Evolutionary conservation across 2,329 filamentous ascomycete species (phyloP), one percentile per base, ranked within the genome.

Genomic region (Aspergillus alliaceus): DNA sequence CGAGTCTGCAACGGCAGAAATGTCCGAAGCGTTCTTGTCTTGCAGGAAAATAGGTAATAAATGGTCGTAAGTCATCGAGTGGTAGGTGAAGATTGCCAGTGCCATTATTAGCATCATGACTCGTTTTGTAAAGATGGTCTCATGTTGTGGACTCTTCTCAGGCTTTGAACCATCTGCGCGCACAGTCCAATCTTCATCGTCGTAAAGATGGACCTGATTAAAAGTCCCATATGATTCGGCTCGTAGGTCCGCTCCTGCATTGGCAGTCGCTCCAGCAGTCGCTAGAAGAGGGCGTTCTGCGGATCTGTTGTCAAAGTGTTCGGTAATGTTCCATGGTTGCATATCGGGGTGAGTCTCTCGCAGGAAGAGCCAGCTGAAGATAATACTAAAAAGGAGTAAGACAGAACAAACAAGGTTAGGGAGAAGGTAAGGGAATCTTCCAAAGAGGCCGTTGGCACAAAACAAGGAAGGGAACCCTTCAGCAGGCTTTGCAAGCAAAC

Each of bases 1-100:
- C 75, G 81, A 65, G 53, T 60, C 53, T 27, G 56, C 40, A 69
- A 67, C n/a, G 66, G 57, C 63, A 24, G 67, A 59, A 20, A 64
- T 59, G 1, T 64, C 59, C 24, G 75, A 62, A 6, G 77, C 70
- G 40, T 77, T 73, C 46, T 78, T 69, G 66, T 96, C 92, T 72
- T 97, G 92, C 51, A 96, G 86, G 76, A 96, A 97, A 58, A 97
- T 96, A 7, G 93, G 93, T 53, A 96, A 81, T 1, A 97, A 83
- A 71, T 96, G 90, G 69, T 97, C 93, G 75, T 91, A 97, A 0
- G 90, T 92, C 92, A 97, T 97, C 35, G 89, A 91, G 75, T 97
- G 93, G 72, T 96, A 96, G 4, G 91, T 95, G 77, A 96, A 96
- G 61, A 97, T 90, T 44, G 89, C 90, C 48, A 97, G 78, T 1